These are phyloP conservation scores for Sicyos edulis DNA, from an alignment of 306 rosid species.

Conservation along the genomic window DNA sequence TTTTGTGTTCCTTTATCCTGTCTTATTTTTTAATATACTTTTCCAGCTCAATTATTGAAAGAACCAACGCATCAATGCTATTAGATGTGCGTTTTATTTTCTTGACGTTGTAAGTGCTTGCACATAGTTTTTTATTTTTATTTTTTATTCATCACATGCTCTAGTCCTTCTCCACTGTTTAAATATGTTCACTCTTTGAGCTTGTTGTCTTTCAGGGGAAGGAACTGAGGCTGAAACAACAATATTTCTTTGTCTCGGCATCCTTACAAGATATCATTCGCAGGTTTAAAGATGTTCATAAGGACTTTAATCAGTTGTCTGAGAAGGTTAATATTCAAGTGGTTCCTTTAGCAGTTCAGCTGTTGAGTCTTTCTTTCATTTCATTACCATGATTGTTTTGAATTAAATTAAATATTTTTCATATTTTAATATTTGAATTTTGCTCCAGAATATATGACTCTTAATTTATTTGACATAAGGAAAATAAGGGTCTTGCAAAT, in stretches of 20 bases:
- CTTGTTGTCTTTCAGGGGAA: slow-evolving; percentile 49
- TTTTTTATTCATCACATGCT: slow-evolving; percentile 21
- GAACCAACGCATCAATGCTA: not conserved
- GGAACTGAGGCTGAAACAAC: slow-evolving; percentile 66
- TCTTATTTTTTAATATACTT: not conserved
- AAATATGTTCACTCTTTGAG: slow-evolving; percentile 18
- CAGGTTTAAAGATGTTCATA: slow-evolving; percentile 61
- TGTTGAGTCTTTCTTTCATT: not conserved
- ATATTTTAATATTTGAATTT: not conserved
- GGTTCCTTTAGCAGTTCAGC: not conserved
- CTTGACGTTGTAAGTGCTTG: not conserved
- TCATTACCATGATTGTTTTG: not conserved
- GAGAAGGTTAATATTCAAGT: slow-evolving; percentile 47
- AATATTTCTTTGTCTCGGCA: slow-evolving; percentile 66
- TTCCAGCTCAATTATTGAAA: not conserved
- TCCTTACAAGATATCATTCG: slow-evolving; percentile 68
- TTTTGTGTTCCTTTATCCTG: not conserved
- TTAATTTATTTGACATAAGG: not conserved
- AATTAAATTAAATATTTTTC: not conserved
- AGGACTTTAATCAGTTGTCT: slow-evolving; percentile 50
- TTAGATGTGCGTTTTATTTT: slow-evolving; percentile 4
- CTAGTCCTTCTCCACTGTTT: slow-evolving; percentile 16
- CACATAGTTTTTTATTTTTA: not conserved
- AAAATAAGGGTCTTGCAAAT: too few species aligned
- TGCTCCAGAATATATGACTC: not conserved